Evolutionary conservation across 2,329 filamentous ascomycete genomes (phyloP).

Genomic region (Conoideocrella luteorostrata): DNA sequence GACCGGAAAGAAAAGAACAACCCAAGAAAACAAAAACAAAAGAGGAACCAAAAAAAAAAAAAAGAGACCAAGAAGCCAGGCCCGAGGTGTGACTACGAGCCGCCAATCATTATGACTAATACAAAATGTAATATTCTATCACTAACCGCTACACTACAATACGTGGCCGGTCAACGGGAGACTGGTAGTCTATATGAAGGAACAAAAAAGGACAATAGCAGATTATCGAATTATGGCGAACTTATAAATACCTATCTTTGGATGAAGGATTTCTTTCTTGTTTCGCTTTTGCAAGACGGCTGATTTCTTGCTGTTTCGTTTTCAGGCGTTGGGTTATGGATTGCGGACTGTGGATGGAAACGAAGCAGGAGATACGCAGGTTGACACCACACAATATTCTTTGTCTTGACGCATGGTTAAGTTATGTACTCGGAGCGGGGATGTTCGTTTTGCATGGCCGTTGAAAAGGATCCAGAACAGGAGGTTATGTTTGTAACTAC

Average conservation of each 20-base stretch:
- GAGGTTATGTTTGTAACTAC: slow-evolving; percentile 1
- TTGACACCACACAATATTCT: background rate
- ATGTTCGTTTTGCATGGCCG: slow-evolving; percentile 1
- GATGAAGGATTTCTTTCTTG: slow-evolving; percentile 6
- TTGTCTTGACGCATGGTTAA: background rate
- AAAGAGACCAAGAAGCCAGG: no score
- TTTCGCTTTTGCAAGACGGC: no score
- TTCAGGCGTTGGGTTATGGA: slow-evolving; percentile 8
- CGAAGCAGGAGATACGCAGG: background rate
- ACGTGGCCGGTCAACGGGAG: background rate
- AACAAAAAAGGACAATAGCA: background rate
- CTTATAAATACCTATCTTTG: slow-evolving; percentile 1
- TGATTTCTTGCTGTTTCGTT: slow-evolving; percentile 10
- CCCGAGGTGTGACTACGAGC: no score
- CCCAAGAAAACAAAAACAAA: background rate
- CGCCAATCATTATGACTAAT: background rate
- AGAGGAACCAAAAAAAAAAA: slow-evolving; percentile 1
- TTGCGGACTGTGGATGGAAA: background rate
- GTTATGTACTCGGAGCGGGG: no score
- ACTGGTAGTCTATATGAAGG: slow-evolving; percentile 4
- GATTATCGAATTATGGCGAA: slow-evolving; percentile 4
- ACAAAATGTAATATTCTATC: background rate
- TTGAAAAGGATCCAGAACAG: background rate
- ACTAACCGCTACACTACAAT: background rate
- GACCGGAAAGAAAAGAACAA: slow-evolving; percentile 15